phyloP scores from a whole-genome alignment of 345 rosid genomes.

The Ceriops zippeliana region DNA sequence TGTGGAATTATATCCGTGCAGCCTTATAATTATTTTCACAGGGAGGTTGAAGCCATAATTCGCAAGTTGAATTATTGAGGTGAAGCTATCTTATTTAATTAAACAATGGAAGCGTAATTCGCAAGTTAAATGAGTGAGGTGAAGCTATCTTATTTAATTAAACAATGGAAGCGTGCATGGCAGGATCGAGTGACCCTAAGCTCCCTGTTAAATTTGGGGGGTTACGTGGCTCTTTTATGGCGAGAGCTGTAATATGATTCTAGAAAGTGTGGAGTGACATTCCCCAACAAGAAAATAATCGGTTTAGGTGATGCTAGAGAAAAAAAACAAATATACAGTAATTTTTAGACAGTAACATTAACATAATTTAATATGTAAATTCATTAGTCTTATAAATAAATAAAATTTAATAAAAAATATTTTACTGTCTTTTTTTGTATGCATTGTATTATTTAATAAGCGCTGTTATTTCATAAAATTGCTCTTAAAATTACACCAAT shows the following conservation, averaged over 20 bases:
- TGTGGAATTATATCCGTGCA: too few species aligned
- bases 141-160: background rate
- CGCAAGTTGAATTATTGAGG: background rate
- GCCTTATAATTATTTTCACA: too few species aligned
- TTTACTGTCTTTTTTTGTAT: too few species aligned
- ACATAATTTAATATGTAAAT: background rate
- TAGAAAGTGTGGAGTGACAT: conserved; percentile 19
- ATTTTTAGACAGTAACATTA: background rate
- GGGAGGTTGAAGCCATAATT: too few species aligned
- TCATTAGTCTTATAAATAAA: background rate
- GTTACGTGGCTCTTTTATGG: conserved; percentile 40
- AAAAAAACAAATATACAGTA: too few species aligned
- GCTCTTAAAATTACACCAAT: background rate
- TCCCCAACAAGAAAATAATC: conserved; percentile 29
- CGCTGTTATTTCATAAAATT: too few species aligned
- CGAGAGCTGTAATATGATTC: conserved; percentile 50
- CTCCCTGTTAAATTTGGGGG: conserved; percentile 7
- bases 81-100: background rate
- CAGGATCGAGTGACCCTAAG: background rate
- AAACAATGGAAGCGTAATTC: background rate
- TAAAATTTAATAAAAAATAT: background rate
- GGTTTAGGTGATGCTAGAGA: background rate
- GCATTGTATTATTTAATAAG: too few species aligned
- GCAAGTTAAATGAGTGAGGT: background rate
- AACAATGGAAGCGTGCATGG: background rate